Evolutionary conservation across 1,284 basidiomycete species (phyloP).

Genomic region (Trichosporon sp.): DNA sequence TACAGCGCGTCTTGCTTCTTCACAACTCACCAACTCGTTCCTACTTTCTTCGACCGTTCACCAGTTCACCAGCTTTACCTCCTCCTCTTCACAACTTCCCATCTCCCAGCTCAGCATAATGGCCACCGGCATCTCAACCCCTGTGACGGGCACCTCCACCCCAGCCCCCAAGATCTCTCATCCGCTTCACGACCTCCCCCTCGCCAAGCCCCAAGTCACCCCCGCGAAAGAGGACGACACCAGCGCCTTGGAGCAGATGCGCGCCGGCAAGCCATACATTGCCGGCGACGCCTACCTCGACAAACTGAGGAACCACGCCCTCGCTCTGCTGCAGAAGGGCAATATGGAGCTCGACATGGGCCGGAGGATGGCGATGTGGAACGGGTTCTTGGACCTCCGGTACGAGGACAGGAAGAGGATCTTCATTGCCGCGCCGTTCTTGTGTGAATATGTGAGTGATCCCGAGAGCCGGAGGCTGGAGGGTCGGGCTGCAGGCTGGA

Average conservation of each 20-base stretch:
- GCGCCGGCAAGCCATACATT: slow-evolving; percentile 42
- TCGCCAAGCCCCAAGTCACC: background rate
- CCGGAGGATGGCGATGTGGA: slow-evolving; percentile 35
- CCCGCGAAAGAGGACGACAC: slow-evolving; percentile 11
- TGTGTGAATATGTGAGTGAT: slow-evolving; percentile 51
- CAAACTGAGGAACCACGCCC: slow-evolving; percentile 33
- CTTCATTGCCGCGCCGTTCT: slow-evolving; percentile 38
- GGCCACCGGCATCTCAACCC: background rate
- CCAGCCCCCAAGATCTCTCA: background rate
- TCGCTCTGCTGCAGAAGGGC: slow-evolving; percentile 33
- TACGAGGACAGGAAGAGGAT: slow-evolving; percentile 26
- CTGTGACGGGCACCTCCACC: background rate
- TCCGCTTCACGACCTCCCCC: background rate
- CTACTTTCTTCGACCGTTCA: too few relatives aligned
- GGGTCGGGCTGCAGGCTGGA: too few relatives aligned
- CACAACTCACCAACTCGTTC: too few relatives aligned
- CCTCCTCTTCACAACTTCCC: background rate
- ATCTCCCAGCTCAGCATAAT: background rate
- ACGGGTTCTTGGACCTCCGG: slow-evolving; percentile 32
- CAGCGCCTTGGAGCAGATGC: slow-evolving; percentile 33
- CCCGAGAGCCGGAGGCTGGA: background rate
- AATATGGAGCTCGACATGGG: slow-evolving; percentile 36
- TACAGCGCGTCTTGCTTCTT: background rate
- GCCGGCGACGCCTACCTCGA: slow-evolving; percentile 44
- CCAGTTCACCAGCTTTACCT: background rate